A percentile compares a stretch with the other conserved stretches of the same genome.
Conservation (phyloP, 129 eudicot species). For the Artemisia tridentata region DNA sequence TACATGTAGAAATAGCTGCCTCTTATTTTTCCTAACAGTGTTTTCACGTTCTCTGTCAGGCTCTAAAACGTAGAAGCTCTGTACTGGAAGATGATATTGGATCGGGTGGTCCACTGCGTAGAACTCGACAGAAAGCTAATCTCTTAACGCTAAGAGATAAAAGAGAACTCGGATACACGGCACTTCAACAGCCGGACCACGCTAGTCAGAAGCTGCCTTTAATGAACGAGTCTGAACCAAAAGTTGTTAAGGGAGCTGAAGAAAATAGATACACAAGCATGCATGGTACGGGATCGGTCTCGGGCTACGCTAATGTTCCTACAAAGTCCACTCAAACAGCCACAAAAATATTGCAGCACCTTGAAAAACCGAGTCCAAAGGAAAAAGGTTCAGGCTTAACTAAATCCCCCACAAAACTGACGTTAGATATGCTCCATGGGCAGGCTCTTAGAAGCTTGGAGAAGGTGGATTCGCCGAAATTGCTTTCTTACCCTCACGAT, state of each 20-base stretch:
- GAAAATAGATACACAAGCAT: conserved; percentile 26
- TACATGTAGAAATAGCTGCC: background rate
- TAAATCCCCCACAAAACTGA: conserved; percentile 44
- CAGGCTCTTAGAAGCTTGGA: conserved; percentile 80
- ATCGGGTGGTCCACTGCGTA: conserved; percentile 73
- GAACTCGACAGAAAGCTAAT: conserved; percentile 79
- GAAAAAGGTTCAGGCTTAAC: conserved; percentile 45
- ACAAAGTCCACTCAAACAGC: conserved; percentile 74
- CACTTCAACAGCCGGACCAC: conserved; percentile 21
- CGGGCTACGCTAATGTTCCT: conserved; percentile 51
- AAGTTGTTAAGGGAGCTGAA: conserved; percentile 23
- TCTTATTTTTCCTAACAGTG: background rate
- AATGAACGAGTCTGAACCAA: conserved; percentile 26
- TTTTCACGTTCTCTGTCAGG: conserved; percentile 40
- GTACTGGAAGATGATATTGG: conserved; percentile 66
- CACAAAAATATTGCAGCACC: conserved; percentile 67
- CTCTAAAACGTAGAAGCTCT: conserved; percentile 73
- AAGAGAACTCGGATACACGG: conserved; percentile 38
- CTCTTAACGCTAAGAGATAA: conserved; percentile 44
- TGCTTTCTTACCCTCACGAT: conserved; percentile 32
- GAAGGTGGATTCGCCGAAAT: conserved; percentile 46
- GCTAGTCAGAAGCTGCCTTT: conserved; percentile 34
- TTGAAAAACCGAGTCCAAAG: conserved; percentile 58
- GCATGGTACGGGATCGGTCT: conserved; percentile 5
- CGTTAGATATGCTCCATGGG: conserved; percentile 65